phyloP scores from a whole-genome alignment of 768 basidiomycete genomes.

The Mycena rebaudengoi region DNA sequence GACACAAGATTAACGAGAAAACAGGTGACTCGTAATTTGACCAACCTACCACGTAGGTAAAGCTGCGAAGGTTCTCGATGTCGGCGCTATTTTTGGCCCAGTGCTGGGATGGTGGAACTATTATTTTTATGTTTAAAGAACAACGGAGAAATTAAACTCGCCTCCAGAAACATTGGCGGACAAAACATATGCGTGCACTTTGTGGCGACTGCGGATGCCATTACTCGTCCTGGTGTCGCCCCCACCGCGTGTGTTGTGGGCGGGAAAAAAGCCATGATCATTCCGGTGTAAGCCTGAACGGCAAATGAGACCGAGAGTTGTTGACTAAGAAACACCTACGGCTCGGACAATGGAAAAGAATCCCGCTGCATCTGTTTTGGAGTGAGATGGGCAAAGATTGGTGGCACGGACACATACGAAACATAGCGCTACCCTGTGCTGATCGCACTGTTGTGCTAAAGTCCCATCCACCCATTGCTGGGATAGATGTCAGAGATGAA shows the following conservation, averaged over 20 bases:
- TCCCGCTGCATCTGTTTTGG: slow-evolving; percentile 1
- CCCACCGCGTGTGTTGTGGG: too few relatives aligned
- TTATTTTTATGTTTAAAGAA: too few relatives aligned
- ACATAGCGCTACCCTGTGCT: not conserved
- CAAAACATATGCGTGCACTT: too few relatives aligned
- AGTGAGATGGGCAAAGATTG: not conserved
- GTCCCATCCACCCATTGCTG: not conserved
- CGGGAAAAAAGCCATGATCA: too few relatives aligned
- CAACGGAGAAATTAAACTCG: too few relatives aligned
- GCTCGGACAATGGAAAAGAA: slow-evolving; percentile 1
- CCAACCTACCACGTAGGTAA: not conserved
- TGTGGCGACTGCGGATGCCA: too few relatives aligned
- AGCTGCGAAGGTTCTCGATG: not conserved
- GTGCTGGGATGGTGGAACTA: not conserved
- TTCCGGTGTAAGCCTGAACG: too few relatives aligned
- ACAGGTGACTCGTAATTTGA: too few relatives aligned
- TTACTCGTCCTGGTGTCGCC: too few relatives aligned
- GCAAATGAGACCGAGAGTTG: too few relatives aligned
- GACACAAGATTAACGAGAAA: too few relatives aligned
- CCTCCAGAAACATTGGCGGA: too few relatives aligned
- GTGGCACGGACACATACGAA: not conserved
- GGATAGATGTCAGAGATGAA: not conserved
- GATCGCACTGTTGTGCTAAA: not conserved
- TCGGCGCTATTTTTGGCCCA: not conserved
- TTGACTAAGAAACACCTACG: not conserved